These are phyloP conservation scores for Noccaea caerulescens DNA, from an alignment of 345 rosid species.

Conservation along the genomic window DNA sequence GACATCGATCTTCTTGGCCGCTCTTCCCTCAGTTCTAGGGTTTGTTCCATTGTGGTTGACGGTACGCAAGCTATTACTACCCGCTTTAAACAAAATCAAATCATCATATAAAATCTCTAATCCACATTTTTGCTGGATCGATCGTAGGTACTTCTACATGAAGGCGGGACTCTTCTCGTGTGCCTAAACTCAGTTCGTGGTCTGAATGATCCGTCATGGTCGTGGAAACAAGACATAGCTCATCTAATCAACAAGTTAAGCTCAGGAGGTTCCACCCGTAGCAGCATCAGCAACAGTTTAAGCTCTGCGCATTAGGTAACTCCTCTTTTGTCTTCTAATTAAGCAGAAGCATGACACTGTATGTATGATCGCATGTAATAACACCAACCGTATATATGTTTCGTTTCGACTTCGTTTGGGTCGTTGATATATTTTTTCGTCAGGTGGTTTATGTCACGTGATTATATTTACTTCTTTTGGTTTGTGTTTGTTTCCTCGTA, in stretches of 20 bases:
- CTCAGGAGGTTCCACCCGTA: constrained; percentile 26
- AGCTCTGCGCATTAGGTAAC: constrained; percentile 43
- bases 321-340: constrained; percentile 17
- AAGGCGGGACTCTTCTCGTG: constrained; percentile 92
- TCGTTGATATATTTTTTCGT: not conserved
- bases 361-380: not conserved
- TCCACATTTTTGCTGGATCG: not conserved
- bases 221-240: constrained; percentile 68
- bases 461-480: constrained; percentile 24
- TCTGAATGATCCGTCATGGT: constrained; percentile 84
- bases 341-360: constrained; percentile 4
- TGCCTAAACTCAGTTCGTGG: constrained; percentile 87
- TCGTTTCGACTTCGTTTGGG: not conserved
- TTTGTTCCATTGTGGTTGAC: constrained; percentile 93
- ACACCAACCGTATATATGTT: constrained; percentile 28
- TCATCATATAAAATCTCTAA: not conserved
- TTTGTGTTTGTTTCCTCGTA: constrained; percentile 16
- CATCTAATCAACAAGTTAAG: constrained; percentile 48
- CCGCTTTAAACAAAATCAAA: not conserved
- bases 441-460: constrained; percentile 27
- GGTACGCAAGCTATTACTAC: constrained; percentile 44
- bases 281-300: constrained; percentile 19
- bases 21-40: constrained; percentile 85
- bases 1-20: constrained; percentile 71
- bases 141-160: constrained; percentile 84